Base-by-base conservation (phyloP, 768 basidiomycete genomes). In the Suillus lakei region DNA sequence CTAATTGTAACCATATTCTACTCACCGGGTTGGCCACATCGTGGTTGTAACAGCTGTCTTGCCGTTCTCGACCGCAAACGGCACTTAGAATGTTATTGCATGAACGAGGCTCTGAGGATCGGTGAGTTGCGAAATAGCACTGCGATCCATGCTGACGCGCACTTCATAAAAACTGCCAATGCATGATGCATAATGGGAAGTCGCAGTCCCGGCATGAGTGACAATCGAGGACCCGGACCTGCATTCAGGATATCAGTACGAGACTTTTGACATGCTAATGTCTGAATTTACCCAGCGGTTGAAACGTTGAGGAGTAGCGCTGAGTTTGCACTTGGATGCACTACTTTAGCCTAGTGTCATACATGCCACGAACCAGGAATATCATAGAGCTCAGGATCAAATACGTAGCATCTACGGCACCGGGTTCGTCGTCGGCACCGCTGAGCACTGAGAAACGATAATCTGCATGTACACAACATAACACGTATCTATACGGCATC, bases 21-120 rank as follows among this genome's bases (percentile, higher is more conserved):
- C 93, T 73, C 69, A 97, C 95, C 53, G 86, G 83, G 74, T 97
- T 98, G n/a, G 88, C 85, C 5, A 95, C 93, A 74, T 98, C 98
- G 76, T 98, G 96, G 74, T 98, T 98, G 75, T 94, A 94, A 15
- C 90, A 99, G 82, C 68, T 96, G 94, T 90, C 76, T 93, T 95
- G 39, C 93, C 91, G 63, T 91, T 89, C 72, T 91, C 50, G 15
- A 51, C 8, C 18, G 26, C 91, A 68, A 96, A 94, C 3, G 96
- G 89, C 60, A 95, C 88, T 69, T 90, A 86, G 15, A 95, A 91
- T 30, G 16, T 9, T 38, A 96, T 90, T 21, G 94, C 89, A 70
- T 89, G 88, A 62, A 98, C 78, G 62, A 97, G 82, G 62, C 84
- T 85, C 93, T 96, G 71, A 12, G 38, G 30, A 55, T 46, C 43